Percentiles rank a stretch among this genome's conserved stretches.
Evolutionary conservation across 2,329 filamentous ascomycete species (phyloP).

Genomic region (Pseudogymnoascus sp.): DNA sequence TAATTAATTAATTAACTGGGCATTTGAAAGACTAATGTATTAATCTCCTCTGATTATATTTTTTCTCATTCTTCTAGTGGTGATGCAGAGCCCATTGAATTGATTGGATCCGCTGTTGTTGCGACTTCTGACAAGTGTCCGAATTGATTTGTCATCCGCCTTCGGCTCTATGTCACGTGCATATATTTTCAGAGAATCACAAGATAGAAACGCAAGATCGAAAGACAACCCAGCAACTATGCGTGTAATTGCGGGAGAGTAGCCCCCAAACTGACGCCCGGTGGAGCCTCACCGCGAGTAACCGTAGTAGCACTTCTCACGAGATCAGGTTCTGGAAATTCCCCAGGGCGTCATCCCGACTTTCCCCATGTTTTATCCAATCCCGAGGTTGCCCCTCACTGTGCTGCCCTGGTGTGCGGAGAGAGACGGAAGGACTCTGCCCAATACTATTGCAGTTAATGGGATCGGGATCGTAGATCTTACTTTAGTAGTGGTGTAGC

Average conservation of each 20-base stretch:
- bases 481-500: background rate
- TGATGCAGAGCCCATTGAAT: too few species aligned
- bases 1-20: too few species aligned
- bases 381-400: slow-evolving; percentile 2
- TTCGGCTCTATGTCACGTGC: background rate
- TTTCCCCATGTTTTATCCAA: background rate
- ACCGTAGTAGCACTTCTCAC: background rate
- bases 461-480: background rate
- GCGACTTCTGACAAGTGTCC: too few species aligned
- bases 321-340: background rate
- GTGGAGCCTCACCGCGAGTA: background rate
- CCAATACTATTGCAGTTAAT: slow-evolving; percentile 4
- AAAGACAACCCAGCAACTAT: background rate
- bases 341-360: background rate
- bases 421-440: background rate
- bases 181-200: background rate
- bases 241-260: background rate
- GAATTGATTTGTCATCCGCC: too few species aligned
- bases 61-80: too few species aligned
- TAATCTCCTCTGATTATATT: too few species aligned
- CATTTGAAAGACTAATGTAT: too few species aligned
- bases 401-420: background rate
- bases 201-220: background rate
- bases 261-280: background rate
- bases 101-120: too few species aligned